Conservation (phyloP, 345 rosid genomes). For the Hypericum androsaemum region DNA sequence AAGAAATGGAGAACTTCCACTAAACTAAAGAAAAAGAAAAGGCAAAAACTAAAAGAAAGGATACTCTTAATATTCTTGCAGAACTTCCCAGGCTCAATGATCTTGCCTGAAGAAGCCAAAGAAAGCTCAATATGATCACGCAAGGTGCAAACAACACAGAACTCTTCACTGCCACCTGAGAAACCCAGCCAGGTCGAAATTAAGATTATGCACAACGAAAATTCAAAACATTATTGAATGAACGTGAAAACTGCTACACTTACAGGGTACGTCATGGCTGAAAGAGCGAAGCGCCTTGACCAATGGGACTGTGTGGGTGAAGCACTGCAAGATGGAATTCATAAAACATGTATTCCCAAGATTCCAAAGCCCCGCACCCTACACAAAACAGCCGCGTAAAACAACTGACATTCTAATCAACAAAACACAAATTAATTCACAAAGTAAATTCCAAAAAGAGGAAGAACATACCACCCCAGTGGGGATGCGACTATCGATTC, state of each 20-base stretch:
- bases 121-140: slow-evolving; percentile 44
- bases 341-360: slow-evolving; percentile 79
- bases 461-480: too few species aligned
- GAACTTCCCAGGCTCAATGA: slow-evolving; percentile 36
- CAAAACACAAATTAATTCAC: too few species aligned
- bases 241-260: slow-evolving; percentile 16
- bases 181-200: not conserved
- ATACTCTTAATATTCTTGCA: slow-evolving; percentile 58
- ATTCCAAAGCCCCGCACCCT: slow-evolving; percentile 86
- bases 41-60: slow-evolving; percentile 20
- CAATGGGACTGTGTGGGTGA: slow-evolving; percentile 77
- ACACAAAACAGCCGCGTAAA: slow-evolving; percentile 4
- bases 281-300: slow-evolving; percentile 41
- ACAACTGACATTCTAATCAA: too few species aligned
- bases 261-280: slow-evolving; percentile 34
- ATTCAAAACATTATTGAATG: too few species aligned
- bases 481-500: too few species aligned
- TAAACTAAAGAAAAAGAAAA: not conserved
- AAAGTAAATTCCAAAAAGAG: too few species aligned
- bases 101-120: slow-evolving; percentile 33
- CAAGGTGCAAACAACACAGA: slow-evolving; percentile 49
- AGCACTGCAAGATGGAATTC: slow-evolving; percentile 78
- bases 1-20: not conserved
- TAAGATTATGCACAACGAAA: too few species aligned
- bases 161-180: slow-evolving; percentile 43